phyloP scores from a whole-genome alignment of 2,329 filamentous ascomycete genomes.

The Stemphylium vesicarium region DNA sequence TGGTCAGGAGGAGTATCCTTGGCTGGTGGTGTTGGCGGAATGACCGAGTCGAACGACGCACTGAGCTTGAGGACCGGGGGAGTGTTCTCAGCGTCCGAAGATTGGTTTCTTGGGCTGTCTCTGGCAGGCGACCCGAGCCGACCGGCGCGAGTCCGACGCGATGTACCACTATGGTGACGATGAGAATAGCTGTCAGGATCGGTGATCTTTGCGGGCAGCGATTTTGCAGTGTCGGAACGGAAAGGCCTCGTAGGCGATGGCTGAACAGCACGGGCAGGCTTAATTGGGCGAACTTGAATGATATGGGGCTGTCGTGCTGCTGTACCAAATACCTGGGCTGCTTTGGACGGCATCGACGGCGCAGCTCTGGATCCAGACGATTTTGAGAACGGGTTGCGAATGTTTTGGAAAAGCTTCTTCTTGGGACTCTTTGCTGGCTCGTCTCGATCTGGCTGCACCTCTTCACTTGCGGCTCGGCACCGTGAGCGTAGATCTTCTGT shows the following conservation, averaged over 20 bases:
- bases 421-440: conserved; percentile 46
- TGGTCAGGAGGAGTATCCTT: conserved; percentile 51
- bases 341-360: conserved; percentile 31
- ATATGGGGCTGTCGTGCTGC: conserved; percentile 21
- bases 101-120: conserved; percentile 8
- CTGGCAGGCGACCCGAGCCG: conserved; percentile 17
- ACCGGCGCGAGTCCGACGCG: conserved; percentile 3
- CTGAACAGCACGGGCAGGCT: conserved; percentile 13
- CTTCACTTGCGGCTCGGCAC: conserved; percentile 22
- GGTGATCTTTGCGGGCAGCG: conserved; percentile 30
- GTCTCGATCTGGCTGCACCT: conserved; percentile 15
- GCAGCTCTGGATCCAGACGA: conserved; percentile 8
- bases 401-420: conserved; percentile 50
- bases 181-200: conserved; percentile 18
- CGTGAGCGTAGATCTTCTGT: conserved; percentile 30
- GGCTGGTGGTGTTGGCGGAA: conserved; percentile 51
- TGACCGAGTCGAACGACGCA: conserved; percentile 15
- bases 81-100: conserved; percentile 6
- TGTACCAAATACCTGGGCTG: conserved; percentile 46
- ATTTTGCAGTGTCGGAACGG: conserved; percentile 35
- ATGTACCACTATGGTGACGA: conserved; percentile 4
- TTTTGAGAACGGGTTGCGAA: conserved; percentile 34
- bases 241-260: conserved; percentile 19
- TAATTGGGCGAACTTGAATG: conserved; percentile 23
- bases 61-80: not conserved